Evolutionary conservation across 805 yeast genomes (phyloP).

Genomic region (Yarrowia sp.): DNA sequence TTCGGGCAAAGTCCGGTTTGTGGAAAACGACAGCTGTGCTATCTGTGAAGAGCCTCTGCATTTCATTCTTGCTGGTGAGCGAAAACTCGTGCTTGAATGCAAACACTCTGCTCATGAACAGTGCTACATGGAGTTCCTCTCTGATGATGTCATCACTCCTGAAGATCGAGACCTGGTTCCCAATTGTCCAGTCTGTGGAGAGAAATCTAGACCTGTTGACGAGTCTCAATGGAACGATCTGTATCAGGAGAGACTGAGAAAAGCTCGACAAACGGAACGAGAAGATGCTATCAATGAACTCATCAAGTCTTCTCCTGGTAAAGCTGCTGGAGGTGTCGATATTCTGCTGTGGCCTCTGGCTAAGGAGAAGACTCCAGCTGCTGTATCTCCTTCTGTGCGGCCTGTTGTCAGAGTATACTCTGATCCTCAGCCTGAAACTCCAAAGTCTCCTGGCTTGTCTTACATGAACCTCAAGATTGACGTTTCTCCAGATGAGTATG

Average conservation of each 20-base stretch:
- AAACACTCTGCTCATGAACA: slow-evolving; percentile 7
- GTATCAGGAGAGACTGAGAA: background rate
- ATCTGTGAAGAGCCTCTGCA: slow-evolving; percentile 17
- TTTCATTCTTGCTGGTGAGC: slow-evolving; percentile 3
- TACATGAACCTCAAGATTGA: slow-evolving; percentile 1
- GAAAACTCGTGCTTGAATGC: slow-evolving; percentile 7
- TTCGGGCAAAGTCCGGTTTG: background rate
- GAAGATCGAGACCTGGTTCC: slow-evolving; percentile 4
- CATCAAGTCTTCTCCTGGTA: background rate
- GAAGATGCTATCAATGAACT: slow-evolving; percentile 12
- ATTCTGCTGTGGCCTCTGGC: slow-evolving; percentile 16
- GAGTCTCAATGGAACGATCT: slow-evolving; percentile 20
- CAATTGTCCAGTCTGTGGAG: background rate
- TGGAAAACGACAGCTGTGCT: background rate
- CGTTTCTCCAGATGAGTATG: slow-evolving; percentile 1
- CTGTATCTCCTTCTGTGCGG: background rate
- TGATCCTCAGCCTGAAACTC: background rate
- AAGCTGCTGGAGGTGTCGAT: background rate
- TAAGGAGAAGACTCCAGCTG: slow-evolving; percentile 5
- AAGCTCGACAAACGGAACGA: background rate
- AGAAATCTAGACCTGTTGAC: background rate
- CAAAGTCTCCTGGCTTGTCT: background rate
- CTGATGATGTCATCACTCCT: background rate
- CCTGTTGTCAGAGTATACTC: background rate
- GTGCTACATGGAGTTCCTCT: slow-evolving; percentile 11